Percentiles rank a stretch among this genome's conserved stretches.
These are phyloP conservation scores for Epithemia pelagica DNA, from an alignment of 108 stramenopile species.

Conservation along the genomic window DNA sequence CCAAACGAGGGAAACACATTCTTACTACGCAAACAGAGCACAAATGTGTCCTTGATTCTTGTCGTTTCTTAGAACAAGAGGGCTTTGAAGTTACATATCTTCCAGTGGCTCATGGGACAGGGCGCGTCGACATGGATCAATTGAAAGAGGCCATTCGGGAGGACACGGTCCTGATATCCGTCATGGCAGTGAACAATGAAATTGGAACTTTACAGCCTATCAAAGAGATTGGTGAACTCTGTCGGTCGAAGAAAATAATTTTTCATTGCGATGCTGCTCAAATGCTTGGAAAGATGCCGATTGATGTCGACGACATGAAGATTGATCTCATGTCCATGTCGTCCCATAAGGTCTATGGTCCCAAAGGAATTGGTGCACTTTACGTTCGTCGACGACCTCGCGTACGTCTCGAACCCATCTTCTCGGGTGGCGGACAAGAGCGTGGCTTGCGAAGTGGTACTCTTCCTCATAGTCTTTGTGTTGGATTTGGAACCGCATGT, in stretches of 20 bases:
- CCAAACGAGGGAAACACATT: conserved; percentile 78
- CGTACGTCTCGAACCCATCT: conserved; percentile 94
- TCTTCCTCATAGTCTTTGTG: conserved; percentile 83
- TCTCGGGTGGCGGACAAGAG: conserved; percentile 98
- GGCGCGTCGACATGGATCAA: conserved; percentile 87
- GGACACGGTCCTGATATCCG: conserved; percentile 89
- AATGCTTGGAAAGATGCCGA: conserved; percentile 96
- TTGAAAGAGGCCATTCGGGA: conserved; percentile 83
- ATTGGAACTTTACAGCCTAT: conserved; percentile 97
- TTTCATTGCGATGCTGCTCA: conserved; percentile 99
- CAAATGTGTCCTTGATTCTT: conserved; percentile 98
- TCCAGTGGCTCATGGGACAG: conserved; percentile 80
- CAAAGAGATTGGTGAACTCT: conserved; percentile 91
- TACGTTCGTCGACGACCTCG: conserved; percentile 95
- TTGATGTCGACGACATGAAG: conserved; percentile 91
- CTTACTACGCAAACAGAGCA: conserved; percentile 99
- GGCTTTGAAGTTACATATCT: conserved; percentile 98
- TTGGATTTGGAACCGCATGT: conserved; percentile 92
- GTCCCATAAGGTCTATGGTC: conserved; percentile 98
- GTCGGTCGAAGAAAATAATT: conserved; percentile 87
- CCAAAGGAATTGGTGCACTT: conserved; percentile 97
- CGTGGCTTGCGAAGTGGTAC: conserved; percentile 90
- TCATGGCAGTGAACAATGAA: conserved; percentile 99
- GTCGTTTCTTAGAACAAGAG: conserved; percentile 92
- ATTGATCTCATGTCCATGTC: conserved; percentile 95